A percentile compares a stretch with the other conserved stretches of the same genome.
Conservation (phyloP, 2,329 filamentous ascomycete genomes). For the Microsporum audouinii region DNA sequence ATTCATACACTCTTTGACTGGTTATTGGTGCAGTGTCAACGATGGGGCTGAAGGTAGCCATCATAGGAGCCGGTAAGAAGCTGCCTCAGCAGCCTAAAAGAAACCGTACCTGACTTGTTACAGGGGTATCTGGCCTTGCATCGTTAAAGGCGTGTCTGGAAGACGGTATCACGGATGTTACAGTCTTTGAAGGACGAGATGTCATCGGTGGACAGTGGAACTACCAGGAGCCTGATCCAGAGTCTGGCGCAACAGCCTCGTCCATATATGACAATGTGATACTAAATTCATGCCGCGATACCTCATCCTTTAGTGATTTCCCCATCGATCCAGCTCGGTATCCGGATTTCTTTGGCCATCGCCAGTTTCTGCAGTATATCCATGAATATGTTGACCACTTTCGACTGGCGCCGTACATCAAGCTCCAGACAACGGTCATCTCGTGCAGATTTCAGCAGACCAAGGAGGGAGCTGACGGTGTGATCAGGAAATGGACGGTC, state of each 20-base stretch:
- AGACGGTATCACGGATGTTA: constrained; percentile 24
- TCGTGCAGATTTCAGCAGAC: constrained; percentile 20
- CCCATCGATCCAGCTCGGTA: constrained; percentile 31
- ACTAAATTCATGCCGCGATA: constrained; percentile 31
- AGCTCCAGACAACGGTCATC: constrained; percentile 24
- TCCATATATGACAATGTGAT: constrained; percentile 29
- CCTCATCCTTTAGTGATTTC: constrained; percentile 32
- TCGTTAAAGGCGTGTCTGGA: constrained; percentile 32
- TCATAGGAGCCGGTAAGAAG: constrained; percentile 17
- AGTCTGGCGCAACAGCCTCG: constrained; percentile 20
- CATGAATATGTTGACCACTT: constrained; percentile 31
- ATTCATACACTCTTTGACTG: neutral
- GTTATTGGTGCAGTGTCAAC: neutral
- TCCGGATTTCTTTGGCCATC: constrained; percentile 29
- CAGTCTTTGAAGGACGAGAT: constrained; percentile 27
- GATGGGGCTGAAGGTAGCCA: constrained; percentile 14
- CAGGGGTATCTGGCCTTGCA: constrained; percentile 27
- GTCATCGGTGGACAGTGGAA: constrained; percentile 33
- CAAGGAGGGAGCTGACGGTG: neutral
- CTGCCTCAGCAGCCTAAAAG: neutral
- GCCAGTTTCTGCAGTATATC: constrained; percentile 26
- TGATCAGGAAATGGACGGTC: constrained; percentile 24
- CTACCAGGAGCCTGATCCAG: constrained; percentile 23
- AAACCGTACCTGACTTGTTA: neutral
- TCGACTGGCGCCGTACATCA: constrained; percentile 25